Percentiles rank a stretch among this genome's conserved stretches.
Evolutionary conservation across 768 basidiomycete species (phyloP).

Genomic region (Infundibulicybe gibba): DNA sequence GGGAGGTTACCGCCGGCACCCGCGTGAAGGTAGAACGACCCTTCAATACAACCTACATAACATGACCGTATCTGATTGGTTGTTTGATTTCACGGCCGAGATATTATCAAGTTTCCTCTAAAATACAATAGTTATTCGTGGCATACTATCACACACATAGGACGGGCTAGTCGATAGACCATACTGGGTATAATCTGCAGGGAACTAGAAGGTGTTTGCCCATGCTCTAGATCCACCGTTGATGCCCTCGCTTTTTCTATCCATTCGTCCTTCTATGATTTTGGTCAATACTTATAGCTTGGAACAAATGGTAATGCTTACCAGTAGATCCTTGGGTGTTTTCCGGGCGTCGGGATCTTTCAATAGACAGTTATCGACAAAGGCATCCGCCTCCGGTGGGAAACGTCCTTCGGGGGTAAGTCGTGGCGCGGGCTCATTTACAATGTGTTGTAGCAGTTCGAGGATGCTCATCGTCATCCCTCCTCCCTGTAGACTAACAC

Average conservation of each 20-base stretch:
- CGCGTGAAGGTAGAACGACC: no score
- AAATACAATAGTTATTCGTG: no score
- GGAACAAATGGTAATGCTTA: conserved; percentile 31
- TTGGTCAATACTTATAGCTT: background rate
- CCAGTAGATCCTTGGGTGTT: conserved; percentile 86
- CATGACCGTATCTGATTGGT: no score
- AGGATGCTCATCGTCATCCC: conserved; percentile 98
- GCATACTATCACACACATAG: no score
- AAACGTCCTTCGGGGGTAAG: conserved; percentile 69
- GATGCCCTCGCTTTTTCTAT: conserved; percentile 59
- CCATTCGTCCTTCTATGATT: conserved; percentile 66
- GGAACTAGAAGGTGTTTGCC: conserved; percentile 64
- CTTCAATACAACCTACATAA: no score
- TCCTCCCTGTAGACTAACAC: conserved; percentile 90
- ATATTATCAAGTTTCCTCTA: no score
- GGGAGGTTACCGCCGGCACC: no score
- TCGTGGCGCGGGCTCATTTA: conserved; percentile 95
- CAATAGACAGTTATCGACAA: conserved; percentile 85
- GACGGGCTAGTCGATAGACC: no score
- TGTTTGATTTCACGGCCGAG: no score
- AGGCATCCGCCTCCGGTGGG: conserved; percentile 73
- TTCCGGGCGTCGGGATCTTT: conserved; percentile 85
- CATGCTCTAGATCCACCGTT: conserved; percentile 74
- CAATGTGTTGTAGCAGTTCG: conserved; percentile 95
- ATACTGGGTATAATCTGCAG: no score